Base-by-base conservation (phyloP, 2,329 filamentous ascomycete genomes). In the Aureobasidium sp. region DNA sequence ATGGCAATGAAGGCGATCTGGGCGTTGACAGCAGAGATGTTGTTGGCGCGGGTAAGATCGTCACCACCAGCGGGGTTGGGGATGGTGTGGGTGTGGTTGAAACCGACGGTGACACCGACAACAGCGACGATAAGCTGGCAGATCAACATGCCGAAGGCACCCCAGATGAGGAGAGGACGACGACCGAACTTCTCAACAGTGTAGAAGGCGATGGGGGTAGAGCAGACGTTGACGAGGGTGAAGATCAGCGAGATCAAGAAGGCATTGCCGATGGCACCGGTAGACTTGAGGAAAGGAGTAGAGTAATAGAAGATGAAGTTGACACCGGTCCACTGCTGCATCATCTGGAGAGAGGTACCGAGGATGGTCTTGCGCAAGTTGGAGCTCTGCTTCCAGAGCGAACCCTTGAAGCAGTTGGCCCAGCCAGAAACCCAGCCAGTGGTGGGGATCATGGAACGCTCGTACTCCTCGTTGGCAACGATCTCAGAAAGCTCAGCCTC, bases 61-160 rank as follows among this genome's bases (percentile, higher is more conserved):
- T 76, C 53, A 36, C 53, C 53, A 25, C 70, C 72, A 25, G 70
- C 72, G 25, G 67, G 68, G 34, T 66, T 66, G 1, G 75, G 65
- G 37, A 77, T 68, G 16, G 30, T 36, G 60, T 66, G 61, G 61
- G 68, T 67, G 42, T 73, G 62, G 68, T 73, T 71, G 68, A 73
- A 72, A 30, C 70, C 69, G 53, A 80, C 71, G 21, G 71, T 73
- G 27, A 68, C 72, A 63, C 79, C 82, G 58, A 83, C 75, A 66
- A 94, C 91, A 70, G 85, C 91, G 62, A 94, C 89, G 71, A 96
- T 79, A 81, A 94, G 94, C 76, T 95, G 88, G 79, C 89, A 92
- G 70, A 92, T 73, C 36, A 93, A 79, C 91, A 96, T 96, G 68
- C 90, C 89, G 4, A 86, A 63, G 32, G 89, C 90, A 70, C 91